Conservation (phyloP, 2,329 filamentous ascomycete genomes). For the Hymenoscyphus scutula region DNA sequence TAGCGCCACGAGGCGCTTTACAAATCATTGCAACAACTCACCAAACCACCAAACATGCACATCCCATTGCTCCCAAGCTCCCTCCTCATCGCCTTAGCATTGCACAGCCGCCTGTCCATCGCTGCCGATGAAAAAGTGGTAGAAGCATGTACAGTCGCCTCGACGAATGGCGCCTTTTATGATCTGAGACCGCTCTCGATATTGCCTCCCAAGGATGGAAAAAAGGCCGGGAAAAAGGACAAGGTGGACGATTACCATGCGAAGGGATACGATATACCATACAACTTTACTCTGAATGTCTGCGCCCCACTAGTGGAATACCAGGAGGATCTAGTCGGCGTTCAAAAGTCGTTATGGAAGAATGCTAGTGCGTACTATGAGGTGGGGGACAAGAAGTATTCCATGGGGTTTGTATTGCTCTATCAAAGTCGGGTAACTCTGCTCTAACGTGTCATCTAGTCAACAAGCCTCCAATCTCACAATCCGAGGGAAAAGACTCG, state of each 20-base stretch:
- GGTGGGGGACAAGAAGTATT: slow-evolving; percentile 63
- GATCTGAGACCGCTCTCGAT: slow-evolving; percentile 36
- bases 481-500: slow-evolving; percentile 68
- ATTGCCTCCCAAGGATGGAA: slow-evolving; percentile 28
- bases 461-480: slow-evolving; percentile 53
- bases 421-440: slow-evolving; percentile 11
- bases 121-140: slow-evolving; percentile 28
- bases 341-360: slow-evolving; percentile 59
- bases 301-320: slow-evolving; percentile 72
- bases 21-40: slow-evolving; percentile 2
- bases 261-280: slow-evolving; percentile 71
- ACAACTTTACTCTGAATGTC: slow-evolving; percentile 82
- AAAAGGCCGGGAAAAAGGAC: slow-evolving; percentile 48
- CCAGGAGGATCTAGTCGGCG: slow-evolving; percentile 60
- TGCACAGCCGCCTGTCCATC: slow-evolving; percentile 27
- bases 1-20: slow-evolving; percentile 27
- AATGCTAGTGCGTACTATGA: slow-evolving; percentile 80
- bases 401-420: slow-evolving; percentile 63
- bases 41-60: slow-evolving; percentile 27
- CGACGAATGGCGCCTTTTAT: slow-evolving; percentile 34
- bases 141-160: slow-evolving; percentile 36
- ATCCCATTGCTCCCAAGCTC: slow-evolving; percentile 28
- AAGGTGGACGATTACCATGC: slow-evolving; percentile 62
- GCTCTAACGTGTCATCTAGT: slow-evolving; percentile 40
- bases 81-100: slow-evolving; percentile 30